Conservation (phyloP, 2,329 filamentous ascomycete species). For the Leptographium radiaticola region DNA sequence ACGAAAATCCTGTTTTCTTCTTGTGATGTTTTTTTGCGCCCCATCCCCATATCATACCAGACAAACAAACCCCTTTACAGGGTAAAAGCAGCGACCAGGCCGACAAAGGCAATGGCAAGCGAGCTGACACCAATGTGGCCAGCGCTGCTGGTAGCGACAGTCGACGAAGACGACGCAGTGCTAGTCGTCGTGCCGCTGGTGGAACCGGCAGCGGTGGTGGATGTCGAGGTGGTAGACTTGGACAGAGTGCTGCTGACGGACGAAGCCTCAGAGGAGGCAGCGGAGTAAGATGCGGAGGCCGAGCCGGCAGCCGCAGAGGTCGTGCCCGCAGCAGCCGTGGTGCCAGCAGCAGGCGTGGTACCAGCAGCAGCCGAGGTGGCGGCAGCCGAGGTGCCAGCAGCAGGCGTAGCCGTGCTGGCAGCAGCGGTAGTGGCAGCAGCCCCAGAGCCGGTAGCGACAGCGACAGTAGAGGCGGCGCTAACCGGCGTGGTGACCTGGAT, state of each 20-base stretch:
- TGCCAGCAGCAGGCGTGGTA: not conserved
- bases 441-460: conserved; percentile 1
- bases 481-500: conserved; percentile 26
- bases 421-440: conserved; percentile 8
- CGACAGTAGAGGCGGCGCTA: conserved; percentile 9
- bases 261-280: not conserved
- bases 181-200: not conserved
- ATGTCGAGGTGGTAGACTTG: not conserved
- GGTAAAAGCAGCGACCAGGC: conserved; percentile 20
- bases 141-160: conserved; percentile 16
- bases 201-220: not conserved
- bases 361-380: not conserved
- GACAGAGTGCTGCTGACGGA: not conserved
- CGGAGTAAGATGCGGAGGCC: no score
- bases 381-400: not conserved
- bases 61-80: conserved; percentile 19
- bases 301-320: not conserved
- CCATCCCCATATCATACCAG: not conserved
- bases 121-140: conserved; percentile 19
- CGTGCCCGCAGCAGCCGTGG: not conserved
- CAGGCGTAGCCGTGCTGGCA: not conserved
- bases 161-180: conserved; percentile 14
- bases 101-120: conserved; percentile 17
- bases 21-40: not conserved
- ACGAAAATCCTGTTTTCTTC: not conserved